A percentile compares a stretch with the other conserved stretches of the same genome.
phyloP scores from a whole-genome alignment of 768 basidiomycete species.

The Nidularia sp. region DNA sequence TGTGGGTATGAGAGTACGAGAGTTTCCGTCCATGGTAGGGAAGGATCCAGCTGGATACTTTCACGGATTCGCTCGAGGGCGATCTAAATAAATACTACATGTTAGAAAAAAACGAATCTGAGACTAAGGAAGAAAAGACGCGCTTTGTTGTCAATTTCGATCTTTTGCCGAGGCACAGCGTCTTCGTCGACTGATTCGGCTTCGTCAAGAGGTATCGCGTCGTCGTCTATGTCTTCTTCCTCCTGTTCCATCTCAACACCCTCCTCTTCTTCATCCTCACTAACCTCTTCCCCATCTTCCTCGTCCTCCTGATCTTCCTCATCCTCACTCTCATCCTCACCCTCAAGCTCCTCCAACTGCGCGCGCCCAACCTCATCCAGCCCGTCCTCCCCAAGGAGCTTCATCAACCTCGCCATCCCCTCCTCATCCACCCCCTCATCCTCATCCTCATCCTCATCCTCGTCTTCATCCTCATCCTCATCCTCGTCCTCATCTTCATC shows the following conservation, averaged over 20 bases:
- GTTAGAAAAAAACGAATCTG: not conserved
- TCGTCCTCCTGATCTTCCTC: conserved; percentile 20
- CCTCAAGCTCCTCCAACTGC: conserved; percentile 3
- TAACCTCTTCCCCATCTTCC: conserved; percentile 24
- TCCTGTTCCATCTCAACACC: conserved; percentile 38
- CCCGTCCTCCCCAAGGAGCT: no score
- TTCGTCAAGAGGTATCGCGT: conserved; percentile 64
- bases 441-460: no score
- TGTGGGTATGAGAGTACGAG: conserved; percentile 69
- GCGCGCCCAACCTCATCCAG: no score
- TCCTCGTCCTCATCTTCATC: no score
- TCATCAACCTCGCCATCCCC: no score
- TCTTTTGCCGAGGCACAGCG: conserved; percentile 74
- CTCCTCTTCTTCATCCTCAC: conserved; percentile 40
- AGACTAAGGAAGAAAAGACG: conserved; percentile 13
- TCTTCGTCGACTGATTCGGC: conserved; percentile 76
- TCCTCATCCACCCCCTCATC: no score
- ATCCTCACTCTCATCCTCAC: conserved; percentile 8
- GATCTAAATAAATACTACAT: conserved; percentile 33
- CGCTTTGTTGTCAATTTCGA: conserved; percentile 80
- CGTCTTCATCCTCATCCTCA: no score
- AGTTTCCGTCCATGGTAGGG: conserved; percentile 83
- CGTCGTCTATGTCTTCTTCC: conserved; percentile 32
- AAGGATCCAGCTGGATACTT: conserved; percentile 67
- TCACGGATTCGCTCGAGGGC: conserved; percentile 81